Evolutionary conservation across 1,284 basidiomycete species (phyloP), one percentile per base, ranked within the genome.

Genomic region (Ganoderma lucidum): DNA sequence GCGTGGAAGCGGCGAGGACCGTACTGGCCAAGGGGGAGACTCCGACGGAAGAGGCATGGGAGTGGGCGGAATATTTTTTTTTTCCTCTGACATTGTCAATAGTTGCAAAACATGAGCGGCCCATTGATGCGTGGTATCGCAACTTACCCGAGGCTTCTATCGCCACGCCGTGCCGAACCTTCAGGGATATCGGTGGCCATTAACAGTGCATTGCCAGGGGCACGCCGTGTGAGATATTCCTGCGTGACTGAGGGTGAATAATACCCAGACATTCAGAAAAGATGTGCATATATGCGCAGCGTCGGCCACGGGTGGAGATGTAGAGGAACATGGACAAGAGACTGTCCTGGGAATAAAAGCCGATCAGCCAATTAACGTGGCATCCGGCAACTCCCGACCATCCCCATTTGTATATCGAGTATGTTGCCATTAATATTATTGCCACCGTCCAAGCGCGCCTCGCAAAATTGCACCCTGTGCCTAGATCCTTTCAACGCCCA

Each of bases 371-470:
- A 53, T 53, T 14, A 53, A 28, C 23, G 53, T 56, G 53, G 30
- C 6, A 28, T 14, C 30, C 53, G 53, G 53, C 53, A 56, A 56
- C 5, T 35, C 15, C 30, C 53, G 53, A 19, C 15, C 8, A 32
- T 56, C 53, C 53, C 32, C 30, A 35, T 53, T 53, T 53, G 48
- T 53, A 53, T 28, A 28, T 53, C 48, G 23, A 53, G 10, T 53
- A 28, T 28, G 45, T 23, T 23, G n/a, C 45, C n/a, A 48, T 23
- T 23, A 23, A 23, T 23, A 23, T 10, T 35, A 35, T 23, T 23
- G 23, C 23, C 23, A 23, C 23, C 44, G 8, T 23, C n/a, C 45
- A 48, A 48, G n/a, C 8, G 45, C n/a, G 10, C 45, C 45, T 48
- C n/a, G 23, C 23, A 30, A 53, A 53, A 53, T 6, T 28, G 23